Evolutionary conservation across 345 rosid species (phyloP).

Genomic region (Zanthoxylum bungeanum): DNA sequence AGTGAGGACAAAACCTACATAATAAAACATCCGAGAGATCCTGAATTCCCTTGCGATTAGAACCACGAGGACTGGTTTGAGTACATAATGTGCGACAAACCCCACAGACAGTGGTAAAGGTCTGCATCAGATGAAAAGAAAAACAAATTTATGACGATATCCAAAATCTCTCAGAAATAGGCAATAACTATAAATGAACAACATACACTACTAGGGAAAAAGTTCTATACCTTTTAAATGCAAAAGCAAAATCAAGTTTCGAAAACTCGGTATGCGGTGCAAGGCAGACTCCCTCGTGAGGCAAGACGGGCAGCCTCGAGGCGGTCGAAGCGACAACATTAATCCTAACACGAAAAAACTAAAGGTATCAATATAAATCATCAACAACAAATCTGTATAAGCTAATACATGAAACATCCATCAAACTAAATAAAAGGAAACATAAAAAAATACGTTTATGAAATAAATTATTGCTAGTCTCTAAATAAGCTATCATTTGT

Average conservation of each 20-base stretch:
- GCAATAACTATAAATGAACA: neutral
- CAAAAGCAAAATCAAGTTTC: conserved; percentile 82
- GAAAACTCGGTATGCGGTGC: too few species aligned
- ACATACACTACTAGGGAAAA: neutral
- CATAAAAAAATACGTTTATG: too few species aligned
- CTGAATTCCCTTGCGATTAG: conserved; percentile 71
- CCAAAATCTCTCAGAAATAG: conserved; percentile 4
- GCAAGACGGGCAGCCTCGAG: too few species aligned
- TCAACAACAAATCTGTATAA: too few species aligned
- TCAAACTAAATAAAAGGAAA: too few species aligned
- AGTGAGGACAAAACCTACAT: conserved; percentile 81
- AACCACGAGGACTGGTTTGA: conserved; percentile 81
- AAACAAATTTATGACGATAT: conserved; percentile 15
- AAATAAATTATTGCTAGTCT: too few species aligned
- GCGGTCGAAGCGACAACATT: too few species aligned
- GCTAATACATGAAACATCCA: too few species aligned
- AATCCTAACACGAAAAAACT: too few species aligned
- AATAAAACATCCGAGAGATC: conserved; percentile 67
- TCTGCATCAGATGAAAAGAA: conserved; percentile 42
- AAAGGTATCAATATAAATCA: too few species aligned
- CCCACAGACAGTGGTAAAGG: conserved; percentile 86
- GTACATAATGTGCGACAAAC: conserved; percentile 65
- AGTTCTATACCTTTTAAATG: conserved; percentile 58
- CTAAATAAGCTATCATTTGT: too few species aligned
- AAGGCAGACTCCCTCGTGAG: too few species aligned